phyloP scores from a whole-genome alignment of 1,284 basidiomycete species.

The Entoloma clypeatum region DNA sequence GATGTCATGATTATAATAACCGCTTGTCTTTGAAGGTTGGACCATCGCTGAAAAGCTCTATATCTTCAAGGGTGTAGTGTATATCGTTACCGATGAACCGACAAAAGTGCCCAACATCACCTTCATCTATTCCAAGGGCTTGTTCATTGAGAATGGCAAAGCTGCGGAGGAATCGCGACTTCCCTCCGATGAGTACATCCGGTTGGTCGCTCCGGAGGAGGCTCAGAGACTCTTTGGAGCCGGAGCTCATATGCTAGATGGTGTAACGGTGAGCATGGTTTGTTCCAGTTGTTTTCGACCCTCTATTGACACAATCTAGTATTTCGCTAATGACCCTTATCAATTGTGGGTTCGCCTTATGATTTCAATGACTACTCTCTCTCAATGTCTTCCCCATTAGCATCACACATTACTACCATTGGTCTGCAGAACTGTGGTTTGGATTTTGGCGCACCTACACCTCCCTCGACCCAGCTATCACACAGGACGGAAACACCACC shows the following conservation, averaged over 20 bases:
- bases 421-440: slow-evolving; percentile 84
- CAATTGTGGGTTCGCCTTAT: slow-evolving; percentile 62
- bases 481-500: slow-evolving; percentile 56
- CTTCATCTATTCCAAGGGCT: slow-evolving; percentile 55
- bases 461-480: slow-evolving; percentile 69
- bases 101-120: slow-evolving; percentile 48
- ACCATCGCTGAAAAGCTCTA: slow-evolving; percentile 80
- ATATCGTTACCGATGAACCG: slow-evolving; percentile 62
- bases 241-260: slow-evolving; percentile 58
- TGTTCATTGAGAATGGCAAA: slow-evolving; percentile 43
- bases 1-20: slow-evolving; percentile 3
- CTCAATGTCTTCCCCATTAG: slow-evolving; percentile 30
- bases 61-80: slow-evolving; percentile 72
- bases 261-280: slow-evolving; percentile 53
- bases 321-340: slow-evolving; percentile 75
- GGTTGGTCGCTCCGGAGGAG: slow-evolving; percentile 64
- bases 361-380: slow-evolving; percentile 6
- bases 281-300: slow-evolving; percentile 1
- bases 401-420: slow-evolving; percentile 80
- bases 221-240: slow-evolving; percentile 69
- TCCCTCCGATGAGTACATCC: slow-evolving; percentile 76
- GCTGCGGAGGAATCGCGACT: slow-evolving; percentile 45
- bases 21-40: slow-evolving; percentile 55
- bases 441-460: slow-evolving; percentile 88
- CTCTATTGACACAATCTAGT: slow-evolving; percentile 36